Percentiles rank a stretch among this genome's conserved stretches.
These are phyloP conservation scores for Gomphus bonarii DNA, from an alignment of 1,284 basidiomycete genomes.

Conservation along the genomic window DNA sequence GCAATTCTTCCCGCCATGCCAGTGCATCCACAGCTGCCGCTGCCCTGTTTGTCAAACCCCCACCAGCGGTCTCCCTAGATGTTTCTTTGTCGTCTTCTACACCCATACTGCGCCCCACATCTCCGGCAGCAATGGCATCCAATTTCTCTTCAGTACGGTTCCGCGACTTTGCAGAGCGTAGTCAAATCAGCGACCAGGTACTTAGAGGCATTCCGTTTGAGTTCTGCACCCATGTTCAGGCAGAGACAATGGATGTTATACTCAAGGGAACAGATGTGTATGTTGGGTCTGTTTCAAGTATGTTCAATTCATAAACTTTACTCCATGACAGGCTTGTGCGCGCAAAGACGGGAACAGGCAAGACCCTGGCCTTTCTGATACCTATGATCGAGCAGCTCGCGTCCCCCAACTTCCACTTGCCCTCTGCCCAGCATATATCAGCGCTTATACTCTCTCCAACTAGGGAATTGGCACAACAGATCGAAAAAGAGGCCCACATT, in stretches of 20 bases:
- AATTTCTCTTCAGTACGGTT: conserved; percentile 5
- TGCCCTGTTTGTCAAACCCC: neutral
- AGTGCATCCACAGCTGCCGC: neutral
- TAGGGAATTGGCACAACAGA: conserved; percentile 97
- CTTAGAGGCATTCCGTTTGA: conserved; percentile 5
- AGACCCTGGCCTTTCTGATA: conserved; percentile 98
- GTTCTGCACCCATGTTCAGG: conserved; percentile 6
- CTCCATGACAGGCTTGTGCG: neutral
- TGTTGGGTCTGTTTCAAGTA: neutral
- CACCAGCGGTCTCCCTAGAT: neutral
- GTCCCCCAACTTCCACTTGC: conserved; percentile 81
- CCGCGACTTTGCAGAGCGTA: neutral
- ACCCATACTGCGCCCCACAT: neutral
- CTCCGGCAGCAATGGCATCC: neutral
- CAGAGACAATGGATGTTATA: neutral
- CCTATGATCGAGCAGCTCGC: conserved; percentile 80
- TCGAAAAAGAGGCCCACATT: conserved; percentile 70
- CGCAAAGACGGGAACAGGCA: conserved; percentile 93
- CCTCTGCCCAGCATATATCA: conserved; percentile 1
- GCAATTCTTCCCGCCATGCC: neutral
- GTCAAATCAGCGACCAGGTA: neutral
- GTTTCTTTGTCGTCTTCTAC: neutral
- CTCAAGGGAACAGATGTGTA: conserved; percentile 4
- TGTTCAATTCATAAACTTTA: neutral
- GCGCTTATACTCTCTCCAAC: conserved; percentile 95